These are phyloP conservation scores for Penicillium lividum DNA, from an alignment of 495 filamentous ascomycete genomes.

Conservation along the genomic window DNA sequence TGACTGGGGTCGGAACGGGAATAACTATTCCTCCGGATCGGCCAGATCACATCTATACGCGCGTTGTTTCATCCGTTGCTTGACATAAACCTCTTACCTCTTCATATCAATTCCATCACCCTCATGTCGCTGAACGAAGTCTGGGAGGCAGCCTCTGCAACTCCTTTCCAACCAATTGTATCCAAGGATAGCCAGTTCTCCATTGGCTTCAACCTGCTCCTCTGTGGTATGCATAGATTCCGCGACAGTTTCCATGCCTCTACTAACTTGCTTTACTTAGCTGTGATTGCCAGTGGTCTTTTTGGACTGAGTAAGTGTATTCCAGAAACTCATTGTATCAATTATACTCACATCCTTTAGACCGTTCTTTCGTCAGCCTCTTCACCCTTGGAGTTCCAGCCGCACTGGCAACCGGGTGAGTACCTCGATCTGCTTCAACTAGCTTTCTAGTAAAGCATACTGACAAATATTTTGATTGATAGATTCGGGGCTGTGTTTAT, in stretches of 20 bases:
- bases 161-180: slow-evolving; percentile 78
- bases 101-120: slow-evolving; percentile 5
- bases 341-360: slow-evolving; percentile 45
- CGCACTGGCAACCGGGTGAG: slow-evolving; percentile 85
- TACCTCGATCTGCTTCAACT: slow-evolving; percentile 9
- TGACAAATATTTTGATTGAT: slow-evolving; percentile 15
- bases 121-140: slow-evolving; percentile 75
- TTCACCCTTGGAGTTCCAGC: slow-evolving; percentile 82
- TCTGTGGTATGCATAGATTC: slow-evolving; percentile 54
- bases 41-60: slow-evolving; percentile 24
- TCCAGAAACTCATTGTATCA: slow-evolving; percentile 1
- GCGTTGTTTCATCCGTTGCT: slow-evolving; percentile 3
- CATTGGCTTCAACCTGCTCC: slow-evolving; percentile 75
- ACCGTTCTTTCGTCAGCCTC: slow-evolving; percentile 80
- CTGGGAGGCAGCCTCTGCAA: slow-evolving; percentile 84
- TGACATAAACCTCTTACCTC: slow-evolving; percentile 3
- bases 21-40: slow-evolving; percentile 19
- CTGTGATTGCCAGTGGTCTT: slow-evolving; percentile 63
- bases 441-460: slow-evolving; percentile 15
- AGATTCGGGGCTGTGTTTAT: slow-evolving; percentile 96
- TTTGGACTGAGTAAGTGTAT: slow-evolving; percentile 76
- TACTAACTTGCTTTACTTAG: slow-evolving; percentile 37
- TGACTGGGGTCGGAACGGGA: slow-evolving; percentile 13
- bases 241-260: neutral
- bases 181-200: slow-evolving; percentile 82